Evolutionary conservation across 306 rosid genomes (phyloP).

Genomic region (Arachis hypogaea): DNA sequence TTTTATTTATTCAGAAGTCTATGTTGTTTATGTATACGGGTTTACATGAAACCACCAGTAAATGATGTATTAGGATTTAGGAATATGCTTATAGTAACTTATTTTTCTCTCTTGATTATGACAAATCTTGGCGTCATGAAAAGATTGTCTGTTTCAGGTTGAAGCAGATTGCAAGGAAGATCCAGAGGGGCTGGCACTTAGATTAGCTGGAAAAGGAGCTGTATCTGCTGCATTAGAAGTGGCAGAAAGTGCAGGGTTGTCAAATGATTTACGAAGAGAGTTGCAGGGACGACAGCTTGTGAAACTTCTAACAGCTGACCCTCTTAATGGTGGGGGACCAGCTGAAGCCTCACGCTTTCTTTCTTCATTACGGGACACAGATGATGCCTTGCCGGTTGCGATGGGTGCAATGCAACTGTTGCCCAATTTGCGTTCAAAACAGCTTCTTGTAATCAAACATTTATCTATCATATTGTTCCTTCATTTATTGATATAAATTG

Average conservation of each 20-base stretch:
- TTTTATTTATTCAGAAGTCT: constrained; percentile 25
- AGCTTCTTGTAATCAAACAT: constrained; percentile 80
- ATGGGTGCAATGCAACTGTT: constrained; percentile 99
- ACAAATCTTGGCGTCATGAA: not conserved
- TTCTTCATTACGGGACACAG: constrained; percentile 87
- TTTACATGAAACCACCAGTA: constrained; percentile 23
- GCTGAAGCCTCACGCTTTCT: constrained; percentile 99
- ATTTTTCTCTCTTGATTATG: constrained; percentile 1
- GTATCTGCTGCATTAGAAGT: constrained; percentile 98
- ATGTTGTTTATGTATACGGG: constrained; percentile 21
- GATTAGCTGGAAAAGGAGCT: constrained; percentile 96
- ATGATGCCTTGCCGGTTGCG: constrained; percentile 98
- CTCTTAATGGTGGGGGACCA: constrained; percentile 98
- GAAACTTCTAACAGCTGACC: constrained; percentile 97
- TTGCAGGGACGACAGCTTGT: constrained; percentile 97
- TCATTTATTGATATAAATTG: constrained; percentile 18
- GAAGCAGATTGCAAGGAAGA: constrained; percentile 98
- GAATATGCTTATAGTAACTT: not conserved
- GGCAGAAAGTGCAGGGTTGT: constrained; percentile 95
- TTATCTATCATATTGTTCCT: constrained; percentile 29
- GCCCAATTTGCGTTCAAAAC: constrained; percentile 96
- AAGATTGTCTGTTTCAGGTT: constrained; percentile 57
- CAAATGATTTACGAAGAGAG: constrained; percentile 92
- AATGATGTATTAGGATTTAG: constrained; percentile 10
- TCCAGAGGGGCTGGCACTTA: constrained; percentile 97